Conservation (phyloP, 768 basidiomycete species). For the Suillus cothurnatus region DNA sequence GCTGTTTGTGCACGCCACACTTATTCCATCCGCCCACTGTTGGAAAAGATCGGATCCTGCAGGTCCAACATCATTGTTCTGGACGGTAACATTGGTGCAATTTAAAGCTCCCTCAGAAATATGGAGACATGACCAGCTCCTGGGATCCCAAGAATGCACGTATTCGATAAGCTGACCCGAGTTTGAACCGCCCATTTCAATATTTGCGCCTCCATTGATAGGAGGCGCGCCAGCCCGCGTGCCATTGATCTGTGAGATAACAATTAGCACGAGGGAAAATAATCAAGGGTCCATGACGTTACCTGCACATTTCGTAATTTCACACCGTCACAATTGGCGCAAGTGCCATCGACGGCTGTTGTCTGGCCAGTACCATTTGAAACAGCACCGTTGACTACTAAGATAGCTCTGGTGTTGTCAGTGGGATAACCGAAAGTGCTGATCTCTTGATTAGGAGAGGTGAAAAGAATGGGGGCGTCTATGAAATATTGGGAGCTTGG, state of each 20-base stretch:
- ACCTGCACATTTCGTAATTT: slow-evolving; percentile 76
- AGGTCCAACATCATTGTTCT: slow-evolving; percentile 85
- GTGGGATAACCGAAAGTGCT: slow-evolving; percentile 78
- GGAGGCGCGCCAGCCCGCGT: slow-evolving; percentile 57
- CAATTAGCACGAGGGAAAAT: slow-evolving; percentile 4
- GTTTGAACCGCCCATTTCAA: slow-evolving; percentile 83
- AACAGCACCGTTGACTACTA: slow-evolving; percentile 69
- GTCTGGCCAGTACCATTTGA: slow-evolving; percentile 60
- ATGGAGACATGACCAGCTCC: slow-evolving; percentile 85
- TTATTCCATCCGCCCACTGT: slow-evolving; percentile 85
- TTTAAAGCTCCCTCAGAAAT: slow-evolving; percentile 65
- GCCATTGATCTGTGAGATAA: slow-evolving; percentile 63
- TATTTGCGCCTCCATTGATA: slow-evolving; percentile 68
- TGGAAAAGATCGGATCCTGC: slow-evolving; percentile 66
- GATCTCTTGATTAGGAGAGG: slow-evolving; percentile 75
- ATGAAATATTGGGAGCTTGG: slow-evolving; percentile 62
- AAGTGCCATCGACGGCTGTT: slow-evolving; percentile 71
- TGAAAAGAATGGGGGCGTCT: slow-evolving; percentile 65
- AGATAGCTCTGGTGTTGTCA: slow-evolving; percentile 63
- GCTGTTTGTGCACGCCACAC: slow-evolving; percentile 65
- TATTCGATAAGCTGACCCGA: slow-evolving; percentile 74
- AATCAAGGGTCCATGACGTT: slow-evolving; percentile 5
- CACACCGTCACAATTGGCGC: slow-evolving; percentile 57
- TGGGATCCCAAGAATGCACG: slow-evolving; percentile 74
- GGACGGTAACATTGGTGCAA: slow-evolving; percentile 66